Percentiles rank a stretch among this genome's conserved stretches.
Evolutionary conservation across 73 alveolate genomes (phyloP).

Genomic region (Breviolum minutum): DNA sequence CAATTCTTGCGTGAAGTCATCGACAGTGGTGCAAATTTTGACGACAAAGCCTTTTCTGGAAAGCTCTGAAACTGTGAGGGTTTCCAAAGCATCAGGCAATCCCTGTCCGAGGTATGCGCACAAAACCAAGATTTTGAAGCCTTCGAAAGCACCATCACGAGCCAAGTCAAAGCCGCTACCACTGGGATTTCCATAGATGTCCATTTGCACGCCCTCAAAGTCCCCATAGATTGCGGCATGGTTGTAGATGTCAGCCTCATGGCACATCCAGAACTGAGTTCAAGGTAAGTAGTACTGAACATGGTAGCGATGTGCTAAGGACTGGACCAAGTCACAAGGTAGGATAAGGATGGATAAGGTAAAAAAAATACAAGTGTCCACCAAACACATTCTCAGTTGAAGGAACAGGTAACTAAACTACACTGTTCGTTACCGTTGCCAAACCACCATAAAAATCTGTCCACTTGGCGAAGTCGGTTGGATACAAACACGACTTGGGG

Average conservation of each 20-base stretch:
- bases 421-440: not conserved
- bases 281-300: not conserved
- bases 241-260: conserved; percentile 49
- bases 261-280: not conserved
- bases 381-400: not conserved
- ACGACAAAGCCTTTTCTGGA: conserved; percentile 58
- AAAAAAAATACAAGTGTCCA: not conserved
- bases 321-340: not conserved
- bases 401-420: too few relatives aligned
- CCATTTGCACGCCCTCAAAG: conserved; percentile 23
- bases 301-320: too few relatives aligned
- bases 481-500: too few relatives aligned
- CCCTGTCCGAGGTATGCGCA: conserved; percentile 11
- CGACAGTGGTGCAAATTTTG: not conserved
- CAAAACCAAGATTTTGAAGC: conserved; percentile 70
- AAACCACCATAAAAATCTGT: conserved; percentile 36
- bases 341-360: not conserved
- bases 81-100: not conserved
- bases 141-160: conserved; percentile 66
- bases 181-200: conserved; percentile 56
- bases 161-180: conserved; percentile 71
- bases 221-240: conserved; percentile 58
- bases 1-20: conserved; percentile 37
- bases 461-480: too few relatives aligned
- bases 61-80: conserved; percentile 49